A percentile compares a stretch with the other conserved stretches of the same genome.
Conservation (phyloP, 2,329 filamentous ascomycete genomes). For the Dryadomyces sulphureus region DNA sequence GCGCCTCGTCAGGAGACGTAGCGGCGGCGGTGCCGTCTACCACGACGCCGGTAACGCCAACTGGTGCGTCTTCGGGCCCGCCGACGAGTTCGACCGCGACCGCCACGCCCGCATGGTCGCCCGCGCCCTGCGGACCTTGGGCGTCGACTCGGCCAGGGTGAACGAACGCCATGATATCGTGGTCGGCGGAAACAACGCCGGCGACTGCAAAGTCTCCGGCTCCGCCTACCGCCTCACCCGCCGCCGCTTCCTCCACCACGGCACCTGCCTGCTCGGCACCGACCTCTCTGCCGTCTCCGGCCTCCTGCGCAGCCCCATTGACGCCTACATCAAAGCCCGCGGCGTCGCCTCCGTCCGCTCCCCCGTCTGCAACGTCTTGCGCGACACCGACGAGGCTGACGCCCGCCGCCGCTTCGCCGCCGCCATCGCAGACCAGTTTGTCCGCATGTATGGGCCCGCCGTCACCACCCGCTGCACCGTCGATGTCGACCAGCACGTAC, state of each 20-base stretch:
- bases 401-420: conserved; percentile 24
- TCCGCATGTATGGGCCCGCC: conserved; percentile 42
- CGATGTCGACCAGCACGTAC: conserved; percentile 29
- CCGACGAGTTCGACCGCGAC: conserved; percentile 62
- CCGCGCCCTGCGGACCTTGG: conserved; percentile 52
- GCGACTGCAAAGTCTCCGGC: conserved; percentile 60
- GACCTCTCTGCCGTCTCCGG: conserved; percentile 55
- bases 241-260: conserved; percentile 70
- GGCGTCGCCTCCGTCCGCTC: conserved; percentile 89
- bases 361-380: conserved; percentile 57
- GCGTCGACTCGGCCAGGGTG: conserved; percentile 56
- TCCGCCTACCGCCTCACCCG: conserved; percentile 90
- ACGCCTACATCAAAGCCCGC: conserved; percentile 59
- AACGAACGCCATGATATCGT: conserved; percentile 93
- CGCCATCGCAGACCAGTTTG: conserved; percentile 52
- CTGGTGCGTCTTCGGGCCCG: conserved; percentile 80
- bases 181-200: conserved; percentile 30
- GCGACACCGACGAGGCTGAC: conserved; percentile 17
- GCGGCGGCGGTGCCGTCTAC: conserved; percentile 85
- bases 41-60: conserved; percentile 91
- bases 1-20: conserved; percentile 63
- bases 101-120: conserved; percentile 89
- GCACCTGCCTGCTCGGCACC: conserved; percentile 71
- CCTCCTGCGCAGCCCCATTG: conserved; percentile 59
- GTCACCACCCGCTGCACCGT: conserved; percentile 17